Percentiles rank a stretch among this genome's conserved stretches.
phyloP scores from a whole-genome alignment of 495 filamentous ascomycete species.

The Annulohypoxylon moriforme region DNA sequence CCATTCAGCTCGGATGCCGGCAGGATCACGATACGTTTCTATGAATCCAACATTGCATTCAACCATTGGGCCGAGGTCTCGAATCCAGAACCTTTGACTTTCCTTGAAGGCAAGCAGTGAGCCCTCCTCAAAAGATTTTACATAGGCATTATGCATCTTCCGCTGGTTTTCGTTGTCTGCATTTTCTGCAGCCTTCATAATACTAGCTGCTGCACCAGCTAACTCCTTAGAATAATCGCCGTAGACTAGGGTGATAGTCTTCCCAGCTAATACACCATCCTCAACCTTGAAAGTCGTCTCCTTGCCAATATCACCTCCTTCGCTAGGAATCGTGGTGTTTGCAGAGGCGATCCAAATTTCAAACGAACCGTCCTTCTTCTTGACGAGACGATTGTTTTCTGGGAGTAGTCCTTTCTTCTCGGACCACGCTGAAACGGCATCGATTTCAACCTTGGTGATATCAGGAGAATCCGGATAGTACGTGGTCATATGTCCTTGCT shows the following conservation, averaged over 20 bases:
- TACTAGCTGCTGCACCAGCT: conserved; percentile 76
- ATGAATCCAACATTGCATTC: conserved; percentile 96
- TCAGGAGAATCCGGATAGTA: conserved; percentile 91
- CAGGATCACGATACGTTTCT: conserved; percentile 95
- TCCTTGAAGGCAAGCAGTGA: conserved; percentile 91
- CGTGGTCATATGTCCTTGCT: conserved; percentile 83
- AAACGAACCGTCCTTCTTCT: conserved; percentile 76
- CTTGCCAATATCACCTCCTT: conserved; percentile 76
- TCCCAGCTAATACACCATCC: conserved; percentile 71
- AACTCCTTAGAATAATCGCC: conserved; percentile 87
- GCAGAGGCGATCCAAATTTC: conserved; percentile 88
- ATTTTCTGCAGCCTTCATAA: conserved; percentile 77
- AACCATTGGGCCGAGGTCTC: conserved; percentile 87
- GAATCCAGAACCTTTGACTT: conserved; percentile 90
- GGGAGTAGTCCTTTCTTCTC: conserved; percentile 75
- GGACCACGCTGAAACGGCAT: conserved; percentile 75
- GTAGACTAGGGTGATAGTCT: conserved; percentile 76
- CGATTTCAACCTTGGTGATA: conserved; percentile 89
- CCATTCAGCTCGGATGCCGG: conserved; percentile 95
- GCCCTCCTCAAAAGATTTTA: conserved; percentile 84
- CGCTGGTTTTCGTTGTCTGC: conserved; percentile 88
- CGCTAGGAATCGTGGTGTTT: conserved; percentile 55
- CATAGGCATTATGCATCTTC: conserved; percentile 85
- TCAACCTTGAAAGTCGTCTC: conserved; percentile 73
- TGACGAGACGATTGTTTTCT: conserved; percentile 89